A percentile compares a stretch with the other conserved stretches of the same genome.
Evolutionary conservation across 2,329 filamentous ascomycete species (phyloP).

Genomic region (Colletotrichum ledebouriae): DNA sequence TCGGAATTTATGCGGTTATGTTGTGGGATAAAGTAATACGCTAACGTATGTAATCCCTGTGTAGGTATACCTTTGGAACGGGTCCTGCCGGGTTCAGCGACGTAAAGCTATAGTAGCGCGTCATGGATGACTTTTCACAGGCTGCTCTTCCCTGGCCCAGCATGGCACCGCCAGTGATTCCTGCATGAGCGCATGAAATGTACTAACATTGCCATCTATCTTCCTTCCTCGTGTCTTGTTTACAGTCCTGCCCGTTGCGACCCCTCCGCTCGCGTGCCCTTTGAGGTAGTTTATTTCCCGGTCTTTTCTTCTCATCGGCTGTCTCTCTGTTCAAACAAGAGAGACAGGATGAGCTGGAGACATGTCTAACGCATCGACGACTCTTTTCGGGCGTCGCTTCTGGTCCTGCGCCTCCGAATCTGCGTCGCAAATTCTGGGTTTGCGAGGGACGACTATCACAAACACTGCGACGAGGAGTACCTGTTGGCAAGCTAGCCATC

Average conservation of each 20-base stretch:
- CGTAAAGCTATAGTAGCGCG: conserved; percentile 49
- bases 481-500: conserved; percentile 24
- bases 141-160: conserved; percentile 38
- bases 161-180: conserved; percentile 29
- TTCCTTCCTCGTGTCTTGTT: conserved; percentile 28
- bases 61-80: conserved; percentile 35
- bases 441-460: conserved; percentile 31
- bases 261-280: not conserved
- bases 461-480: conserved; percentile 18
- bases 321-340: conserved; percentile 39
- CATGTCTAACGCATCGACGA: conserved; percentile 55
- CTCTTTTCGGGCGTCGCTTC: conserved; percentile 53
- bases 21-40: too few species aligned
- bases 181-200: conserved; percentile 42
- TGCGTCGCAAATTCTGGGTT: conserved; percentile 39
- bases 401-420: conserved; percentile 47
- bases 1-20: too few species aligned
- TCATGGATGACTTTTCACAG: conserved; percentile 56
- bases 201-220: conserved; percentile 31
- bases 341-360: conserved; percentile 53
- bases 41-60: too few species aligned
- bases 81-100: conserved; percentile 40
- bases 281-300: conserved; percentile 25
- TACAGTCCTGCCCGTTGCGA: conserved; percentile 11
- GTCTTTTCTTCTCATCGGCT: not conserved